Evolutionary conservation across 805 yeast genomes (phyloP).

Genomic region (Saturnispora silvae): DNA sequence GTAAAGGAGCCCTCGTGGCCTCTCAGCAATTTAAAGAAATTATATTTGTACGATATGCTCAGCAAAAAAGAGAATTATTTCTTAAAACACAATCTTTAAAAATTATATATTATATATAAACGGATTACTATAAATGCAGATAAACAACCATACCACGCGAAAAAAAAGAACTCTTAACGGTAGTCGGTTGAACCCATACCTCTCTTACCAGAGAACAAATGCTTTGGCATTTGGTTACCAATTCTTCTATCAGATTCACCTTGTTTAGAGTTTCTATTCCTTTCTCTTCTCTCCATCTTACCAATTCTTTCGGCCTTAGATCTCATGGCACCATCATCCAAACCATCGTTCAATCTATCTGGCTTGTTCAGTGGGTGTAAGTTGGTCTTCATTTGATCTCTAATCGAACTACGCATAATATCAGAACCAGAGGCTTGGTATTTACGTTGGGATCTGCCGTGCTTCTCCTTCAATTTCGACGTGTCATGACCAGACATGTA

Average conservation of each 20-base stretch:
- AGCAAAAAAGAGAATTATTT: too few species aligned
- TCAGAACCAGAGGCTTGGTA: conserved; percentile 61
- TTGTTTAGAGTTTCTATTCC: conserved; percentile 83
- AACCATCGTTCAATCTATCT: conserved; percentile 81
- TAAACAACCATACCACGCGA: background rate
- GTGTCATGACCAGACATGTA: conserved; percentile 85
- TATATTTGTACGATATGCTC: too few species aligned
- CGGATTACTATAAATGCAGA: background rate
- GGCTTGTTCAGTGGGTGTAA: conserved; percentile 43
- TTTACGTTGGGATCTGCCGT: conserved; percentile 13
- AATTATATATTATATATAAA: background rate
- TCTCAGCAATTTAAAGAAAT: too few species aligned
- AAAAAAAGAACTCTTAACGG: conserved; percentile 32
- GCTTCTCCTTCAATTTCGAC: conserved; percentile 41
- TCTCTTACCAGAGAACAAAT: conserved; percentile 92
- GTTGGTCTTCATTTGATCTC: conserved; percentile 14
- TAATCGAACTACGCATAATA: conserved; percentile 38
- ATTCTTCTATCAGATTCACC: conserved; percentile 95
- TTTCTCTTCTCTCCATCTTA: conserved; percentile 84
- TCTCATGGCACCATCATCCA: conserved; percentile 69
- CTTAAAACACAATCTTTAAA: background rate
- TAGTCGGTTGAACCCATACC: conserved; percentile 88
- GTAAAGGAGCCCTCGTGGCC: too few species aligned
- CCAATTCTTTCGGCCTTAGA: conserved; percentile 78
- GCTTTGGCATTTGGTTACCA: conserved; percentile 81